Evolutionary conservation across 2,329 filamentous ascomycete species (phyloP), one percentile per base, ranked within the genome.

Genomic region (Fusarium praegraminearum): DNA sequence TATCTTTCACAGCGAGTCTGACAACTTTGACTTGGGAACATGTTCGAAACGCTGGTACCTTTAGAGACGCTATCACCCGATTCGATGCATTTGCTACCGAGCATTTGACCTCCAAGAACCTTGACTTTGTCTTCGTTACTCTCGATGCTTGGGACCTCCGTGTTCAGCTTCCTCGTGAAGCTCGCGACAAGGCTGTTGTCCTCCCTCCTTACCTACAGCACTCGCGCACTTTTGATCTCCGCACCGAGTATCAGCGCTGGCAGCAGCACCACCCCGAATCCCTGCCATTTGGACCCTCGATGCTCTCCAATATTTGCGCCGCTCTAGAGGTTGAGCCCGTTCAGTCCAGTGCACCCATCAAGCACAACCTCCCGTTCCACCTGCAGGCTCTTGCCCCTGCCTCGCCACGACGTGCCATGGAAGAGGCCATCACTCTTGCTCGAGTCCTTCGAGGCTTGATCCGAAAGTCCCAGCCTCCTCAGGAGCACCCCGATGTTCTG

Each of bases 1-100:
- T 56, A 64, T 40, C 62, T 69, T 69, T 69, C 77, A 72, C 79
- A 98, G 94, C 96, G 79, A 98, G 94, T 84, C 86, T 99, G 80
- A 99, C 96, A 46, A 99, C 96, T 72, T 86, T 99, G 76, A 98
- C 96, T 57, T 99, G 96, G 96, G 96, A 99, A 82, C 95, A 99
- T 84, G 96, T 99, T 79, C 92, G 95, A 80, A 97, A 95, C 81
- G 95, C 96, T 79, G 96, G 96, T 73, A 95, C 94, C 73, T 99
- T 98, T 89, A 91, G 95, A 76, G 96, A 98, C 83, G 96, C 96
- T 73, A 92, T 99, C 83, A 93, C 92, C 82, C 93, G 93, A 75
- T 98, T 99, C 83, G 94, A 97, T 82, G 87, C 91, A 69, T 99
- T 98, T 80, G 94, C 94, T 77, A 91, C 91, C 75, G 95, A 99